A percentile compares a stretch with the other conserved stretches of the same genome.
phyloP scores from a whole-genome alignment of 108 stramenopile genomes.

The Aureococcus anophagefferens region DNA sequence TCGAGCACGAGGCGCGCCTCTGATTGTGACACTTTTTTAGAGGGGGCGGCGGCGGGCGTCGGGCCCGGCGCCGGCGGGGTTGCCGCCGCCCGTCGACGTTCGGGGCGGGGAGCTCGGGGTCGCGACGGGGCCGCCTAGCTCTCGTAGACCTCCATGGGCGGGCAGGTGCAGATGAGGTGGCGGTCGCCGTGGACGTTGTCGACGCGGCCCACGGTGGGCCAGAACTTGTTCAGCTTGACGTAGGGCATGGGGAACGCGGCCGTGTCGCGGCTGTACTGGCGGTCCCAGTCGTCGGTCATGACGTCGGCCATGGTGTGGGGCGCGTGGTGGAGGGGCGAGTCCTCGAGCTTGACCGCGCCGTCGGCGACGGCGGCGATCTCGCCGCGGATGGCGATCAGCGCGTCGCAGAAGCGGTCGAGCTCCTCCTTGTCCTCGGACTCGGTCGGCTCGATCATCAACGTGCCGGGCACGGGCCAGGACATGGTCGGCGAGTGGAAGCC shows the following conservation, averaged over 20 bases:
- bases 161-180: conserved; percentile 90
- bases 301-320: conserved; percentile 89
- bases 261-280: conserved; percentile 66
- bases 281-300: conserved; percentile 75
- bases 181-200: conserved; percentile 97
- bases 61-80: no score
- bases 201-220: conserved; percentile 91
- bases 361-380: conserved; percentile 93
- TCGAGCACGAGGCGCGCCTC: no score
- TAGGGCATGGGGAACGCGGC: conserved; percentile 93
- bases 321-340: conserved; percentile 83
- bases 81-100: no score
- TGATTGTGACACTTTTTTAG: no score
- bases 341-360: conserved; percentile 69
- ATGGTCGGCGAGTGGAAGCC: conserved; percentile 98
- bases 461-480: conserved; percentile 98
- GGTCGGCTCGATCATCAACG: conserved; percentile 97
- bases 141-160: conserved; percentile 37
- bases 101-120: no score
- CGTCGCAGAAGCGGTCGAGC: conserved; percentile 92
- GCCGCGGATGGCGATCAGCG: conserved; percentile 87
- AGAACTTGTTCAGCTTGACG: conserved; percentile 89
- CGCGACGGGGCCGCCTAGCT: no score
- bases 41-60: no score
- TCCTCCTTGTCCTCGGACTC: conserved; percentile 95